phyloP scores from a whole-genome alignment of 2,329 filamentous ascomycete species.

The Fusarium burgessii region DNA sequence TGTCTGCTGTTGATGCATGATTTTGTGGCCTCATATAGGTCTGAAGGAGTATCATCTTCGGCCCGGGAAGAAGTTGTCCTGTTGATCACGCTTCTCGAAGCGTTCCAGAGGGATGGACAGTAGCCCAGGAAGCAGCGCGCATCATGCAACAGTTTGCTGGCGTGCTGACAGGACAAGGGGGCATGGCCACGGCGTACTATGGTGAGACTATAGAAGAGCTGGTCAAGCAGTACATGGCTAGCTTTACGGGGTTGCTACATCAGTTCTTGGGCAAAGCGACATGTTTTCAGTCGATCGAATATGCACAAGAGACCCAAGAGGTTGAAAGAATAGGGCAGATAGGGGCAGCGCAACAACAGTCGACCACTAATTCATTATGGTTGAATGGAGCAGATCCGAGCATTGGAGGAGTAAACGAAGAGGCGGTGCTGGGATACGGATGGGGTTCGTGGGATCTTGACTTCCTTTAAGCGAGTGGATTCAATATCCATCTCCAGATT shows the following conservation, averaged over 20 bases:
- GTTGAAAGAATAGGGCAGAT: constrained; percentile 17
- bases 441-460: constrained; percentile 47
- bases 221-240: constrained; percentile 35
- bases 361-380: constrained; percentile 38
- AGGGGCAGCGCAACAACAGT: constrained; percentile 27
- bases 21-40: constrained; percentile 33
- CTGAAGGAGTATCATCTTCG: constrained; percentile 41
- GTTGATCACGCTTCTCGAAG: constrained; percentile 52
- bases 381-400: constrained; percentile 30
- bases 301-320: constrained; percentile 33
- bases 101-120: constrained; percentile 52
- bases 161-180: constrained; percentile 34
- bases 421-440: constrained; percentile 39
- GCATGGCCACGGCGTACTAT: constrained; percentile 33
- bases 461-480: constrained; percentile 34
- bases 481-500: neutral
- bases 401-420: constrained; percentile 34
- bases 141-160: constrained; percentile 50
- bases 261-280: constrained; percentile 52
- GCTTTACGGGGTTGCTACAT: constrained; percentile 47
- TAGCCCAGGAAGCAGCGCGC: constrained; percentile 51
- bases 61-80: constrained; percentile 53
- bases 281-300: constrained; percentile 44
- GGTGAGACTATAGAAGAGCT: constrained; percentile 35
- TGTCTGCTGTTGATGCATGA: constrained; percentile 54